Evolutionary conservation across 805 yeast genomes (phyloP).

Genomic region (Wickerhamomyces chaumierensis): DNA sequence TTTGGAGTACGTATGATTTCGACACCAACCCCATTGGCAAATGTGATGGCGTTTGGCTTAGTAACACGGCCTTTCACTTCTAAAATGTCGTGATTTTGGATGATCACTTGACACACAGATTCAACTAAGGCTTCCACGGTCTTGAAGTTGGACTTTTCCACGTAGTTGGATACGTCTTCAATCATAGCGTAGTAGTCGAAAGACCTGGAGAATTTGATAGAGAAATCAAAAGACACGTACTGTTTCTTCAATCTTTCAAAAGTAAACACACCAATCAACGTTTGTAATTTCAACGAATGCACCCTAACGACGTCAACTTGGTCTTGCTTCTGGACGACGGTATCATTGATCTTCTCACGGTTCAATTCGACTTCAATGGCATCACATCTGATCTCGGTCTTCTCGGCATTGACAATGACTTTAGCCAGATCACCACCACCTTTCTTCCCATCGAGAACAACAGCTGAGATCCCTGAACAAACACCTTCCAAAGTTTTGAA

Average conservation of each 20-base stretch:
- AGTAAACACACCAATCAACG: slow-evolving; percentile 88
- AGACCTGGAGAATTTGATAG: slow-evolving; percentile 28
- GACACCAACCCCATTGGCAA: slow-evolving; percentile 87
- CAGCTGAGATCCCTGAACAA: slow-evolving; percentile 35
- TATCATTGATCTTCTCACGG: slow-evolving; percentile 18
- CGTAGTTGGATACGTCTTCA: slow-evolving; percentile 40
- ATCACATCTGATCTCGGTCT: slow-evolving; percentile 50
- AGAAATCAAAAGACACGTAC: slow-evolving; percentile 49
- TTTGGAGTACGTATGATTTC: slow-evolving; percentile 39
- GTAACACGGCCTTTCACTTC: slow-evolving; percentile 50
- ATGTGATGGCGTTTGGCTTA: slow-evolving; percentile 83
- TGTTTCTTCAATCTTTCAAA: slow-evolving; percentile 81
- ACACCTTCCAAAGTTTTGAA: slow-evolving; percentile 25
- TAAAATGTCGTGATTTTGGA: slow-evolving; percentile 26
- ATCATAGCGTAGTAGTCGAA: slow-evolving; percentile 28
- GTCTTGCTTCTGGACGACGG: slow-evolving; percentile 4
- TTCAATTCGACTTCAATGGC: slow-evolving; percentile 30
- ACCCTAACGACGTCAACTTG: slow-evolving; percentile 24
- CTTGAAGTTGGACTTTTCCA: slow-evolving; percentile 73
- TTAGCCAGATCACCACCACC: slow-evolving; percentile 36
- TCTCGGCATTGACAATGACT: slow-evolving; percentile 32
- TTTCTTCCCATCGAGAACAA: slow-evolving; percentile 30
- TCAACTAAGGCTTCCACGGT: slow-evolving; percentile 90
- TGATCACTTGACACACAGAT: slow-evolving; percentile 50
- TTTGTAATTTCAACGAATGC: slow-evolving; percentile 43